Evolutionary conservation across 2,329 filamentous ascomycete species (phyloP), one percentile per base, ranked within the genome.

Genomic region (Orbilia ellipsospora): DNA sequence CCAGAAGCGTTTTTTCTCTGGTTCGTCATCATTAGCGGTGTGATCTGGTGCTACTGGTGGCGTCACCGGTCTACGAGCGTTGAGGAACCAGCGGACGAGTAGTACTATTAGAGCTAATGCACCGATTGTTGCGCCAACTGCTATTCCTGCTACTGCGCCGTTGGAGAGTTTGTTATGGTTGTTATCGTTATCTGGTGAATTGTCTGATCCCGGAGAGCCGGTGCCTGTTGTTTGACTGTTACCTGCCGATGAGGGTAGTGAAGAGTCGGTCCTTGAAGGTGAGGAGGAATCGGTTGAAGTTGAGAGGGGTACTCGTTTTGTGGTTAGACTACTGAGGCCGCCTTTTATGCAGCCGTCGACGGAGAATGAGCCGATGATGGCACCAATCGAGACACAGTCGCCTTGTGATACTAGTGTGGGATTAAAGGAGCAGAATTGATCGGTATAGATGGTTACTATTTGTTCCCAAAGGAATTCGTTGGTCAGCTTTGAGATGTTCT

Each of bases 131-230:
- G 54, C 48, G 16, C 70, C 70, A n/a, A 74, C 64, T n/a, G 70
- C 70, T 28, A 74, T 67, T 6, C 70, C 70, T 13, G 63, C 63
- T 48, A 59, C 52, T 36, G 70, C 70, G 44, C 70, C 70, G 20
- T 61, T 42, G 1, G 70, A 74, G 26, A 74, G 31, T 36, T 36
- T 36, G 5, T 36, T 7, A 36, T 36, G 3, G 31, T 36, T 10
- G 5, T 36, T 36, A 36, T 36, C 5, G 31, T 36, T 36, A 36
- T 36, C 31, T 6, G 31, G 31, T 6, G 64, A 54, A n/a, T 56
- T 23, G 4, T 36, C 31, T 18, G 64, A 61, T 13, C 50, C 52
- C n/a, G 57, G 51, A 2, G 59, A 48, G 40, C 31, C 20, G 10
- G 56, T 26, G 36, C 62, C 50, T n/a, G 36, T 44, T 18, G 42